These are phyloP conservation scores for Exserohilum turcica DNA, from an alignment of 2,329 filamentous ascomycete species.

Conservation along the genomic window DNA sequence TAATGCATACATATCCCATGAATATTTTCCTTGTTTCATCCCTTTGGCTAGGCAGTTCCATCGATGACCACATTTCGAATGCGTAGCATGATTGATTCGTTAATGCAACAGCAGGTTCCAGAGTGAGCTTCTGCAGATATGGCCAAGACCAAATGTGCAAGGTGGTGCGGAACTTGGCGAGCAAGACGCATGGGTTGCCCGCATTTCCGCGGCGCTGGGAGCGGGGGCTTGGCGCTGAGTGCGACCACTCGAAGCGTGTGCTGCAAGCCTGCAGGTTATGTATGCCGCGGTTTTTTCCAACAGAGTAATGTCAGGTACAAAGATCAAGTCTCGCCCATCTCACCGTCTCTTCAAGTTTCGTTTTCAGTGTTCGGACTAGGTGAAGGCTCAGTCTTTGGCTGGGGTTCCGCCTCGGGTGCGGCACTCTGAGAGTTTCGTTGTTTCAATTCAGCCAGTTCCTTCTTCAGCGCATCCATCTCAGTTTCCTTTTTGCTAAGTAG, in stretches of 20 bases:
- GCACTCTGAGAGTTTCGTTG: slow-evolving; percentile 23
- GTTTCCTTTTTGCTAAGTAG: slow-evolving; percentile 69
- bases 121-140: too few relatives aligned
- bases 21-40: too few relatives aligned
- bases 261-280: background rate
- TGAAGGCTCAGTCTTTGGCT: slow-evolving; percentile 22
- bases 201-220: background rate
- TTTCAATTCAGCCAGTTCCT: slow-evolving; percentile 55
- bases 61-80: too few relatives aligned
- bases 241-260: too few relatives aligned
- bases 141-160: too few relatives aligned
- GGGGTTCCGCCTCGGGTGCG: slow-evolving; percentile 9
- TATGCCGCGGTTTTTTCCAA: background rate
- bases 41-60: too few relatives aligned
- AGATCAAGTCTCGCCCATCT: background rate
- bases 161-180: too few relatives aligned
- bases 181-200: too few relatives aligned
- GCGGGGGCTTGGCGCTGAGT: background rate
- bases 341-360: slow-evolving; percentile 16
- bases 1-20: too few relatives aligned
- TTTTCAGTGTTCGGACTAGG: slow-evolving; percentile 17
- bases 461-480: slow-evolving; percentile 57
- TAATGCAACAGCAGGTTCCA: too few relatives aligned
- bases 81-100: too few relatives aligned
- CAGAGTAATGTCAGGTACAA: background rate